phyloP scores from a whole-genome alignment of 495 filamentous ascomycete genomes.

The Aspergillus leporis region DNA sequence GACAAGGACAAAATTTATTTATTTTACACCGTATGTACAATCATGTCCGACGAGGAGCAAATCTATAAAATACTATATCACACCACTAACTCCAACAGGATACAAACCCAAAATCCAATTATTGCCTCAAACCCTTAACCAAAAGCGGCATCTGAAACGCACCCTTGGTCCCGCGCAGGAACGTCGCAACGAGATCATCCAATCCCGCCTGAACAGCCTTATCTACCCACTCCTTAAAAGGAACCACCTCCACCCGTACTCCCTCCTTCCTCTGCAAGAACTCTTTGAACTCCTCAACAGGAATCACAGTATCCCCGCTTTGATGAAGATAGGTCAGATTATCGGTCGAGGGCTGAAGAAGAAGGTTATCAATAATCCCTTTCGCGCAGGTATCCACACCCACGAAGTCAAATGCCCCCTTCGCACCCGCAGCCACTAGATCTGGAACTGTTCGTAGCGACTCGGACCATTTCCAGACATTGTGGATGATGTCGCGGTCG shows the following conservation, averaged over 20 bases:
- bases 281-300: not conserved
- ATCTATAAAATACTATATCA: no score
- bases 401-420: conserved; percentile 3
- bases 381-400: not conserved
- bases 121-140: not conserved
- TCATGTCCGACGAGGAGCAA: no score
- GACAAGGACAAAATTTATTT: no score
- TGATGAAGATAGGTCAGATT: not conserved
- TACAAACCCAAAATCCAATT: not conserved
- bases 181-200: conserved; percentile 1
- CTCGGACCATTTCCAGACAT: conserved; percentile 1
- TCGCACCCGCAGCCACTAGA: not conserved
- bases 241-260: not conserved
- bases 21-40: no score
- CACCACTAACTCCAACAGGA: no score
- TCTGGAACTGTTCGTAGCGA: conserved; percentile 3
- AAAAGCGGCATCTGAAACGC: not conserved
- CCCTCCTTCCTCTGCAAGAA: conserved; percentile 1
- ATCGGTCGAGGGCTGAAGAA: not conserved
- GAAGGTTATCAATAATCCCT: not conserved
- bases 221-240: conserved; percentile 3
- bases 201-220: conserved; percentile 1
- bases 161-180: not conserved
- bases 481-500: conserved; percentile 12
- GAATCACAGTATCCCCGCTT: not conserved